A percentile compares a stretch with the other conserved stretches of the same genome.
Evolutionary conservation across 345 rosid genomes (phyloP).

Genomic region (Syzygium grande): DNA sequence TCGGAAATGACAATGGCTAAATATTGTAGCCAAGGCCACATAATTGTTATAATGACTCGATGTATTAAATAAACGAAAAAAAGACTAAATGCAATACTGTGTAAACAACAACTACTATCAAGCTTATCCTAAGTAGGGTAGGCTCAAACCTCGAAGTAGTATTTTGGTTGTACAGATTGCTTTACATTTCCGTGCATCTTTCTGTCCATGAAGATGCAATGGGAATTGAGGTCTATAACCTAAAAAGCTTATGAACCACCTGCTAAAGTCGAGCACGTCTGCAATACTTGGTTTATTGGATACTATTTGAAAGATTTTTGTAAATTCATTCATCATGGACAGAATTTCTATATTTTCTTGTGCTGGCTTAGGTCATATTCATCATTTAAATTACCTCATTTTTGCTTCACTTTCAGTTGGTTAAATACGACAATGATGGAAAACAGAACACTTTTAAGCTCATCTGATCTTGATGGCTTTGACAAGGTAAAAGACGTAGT

Average conservation of each 20-base stretch:
- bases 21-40: background rate
- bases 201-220: background rate
- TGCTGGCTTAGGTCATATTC: background rate
- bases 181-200: background rate
- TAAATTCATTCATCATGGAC: background rate
- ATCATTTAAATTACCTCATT: background rate
- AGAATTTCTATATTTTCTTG: background rate
- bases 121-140: background rate
- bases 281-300: background rate
- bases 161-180: background rate
- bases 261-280: background rate
- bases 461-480: constrained; percentile 77
- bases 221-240: background rate
- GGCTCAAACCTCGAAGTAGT: background rate
- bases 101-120: background rate
- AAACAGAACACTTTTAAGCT: constrained; percentile 59
- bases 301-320: background rate
- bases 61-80: background rate
- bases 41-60: background rate
- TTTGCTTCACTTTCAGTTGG: constrained; percentile 49
- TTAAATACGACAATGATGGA: constrained; percentile 78
- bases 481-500: constrained; percentile 52
- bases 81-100: background rate
- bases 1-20: background rate
- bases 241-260: background rate